Conservation (phyloP, 2,329 filamentous ascomycete genomes). For the Aspergillus sclerotialis region DNA sequence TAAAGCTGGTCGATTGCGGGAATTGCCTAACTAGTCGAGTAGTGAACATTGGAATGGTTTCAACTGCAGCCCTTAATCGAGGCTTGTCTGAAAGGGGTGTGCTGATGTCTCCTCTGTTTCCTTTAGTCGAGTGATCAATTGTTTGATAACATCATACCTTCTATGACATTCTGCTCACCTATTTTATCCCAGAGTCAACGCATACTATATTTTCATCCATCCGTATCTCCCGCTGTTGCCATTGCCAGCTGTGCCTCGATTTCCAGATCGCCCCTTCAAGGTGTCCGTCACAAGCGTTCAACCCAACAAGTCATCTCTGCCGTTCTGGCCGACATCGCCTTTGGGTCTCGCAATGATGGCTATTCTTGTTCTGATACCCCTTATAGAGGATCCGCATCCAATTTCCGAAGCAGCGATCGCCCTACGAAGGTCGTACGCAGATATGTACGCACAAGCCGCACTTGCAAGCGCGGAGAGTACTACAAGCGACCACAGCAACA, state of each 20-base stretch:
- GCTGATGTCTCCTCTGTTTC: too few species aligned
- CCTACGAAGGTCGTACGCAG: conserved; percentile 14
- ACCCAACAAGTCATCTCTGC: conserved; percentile 8
- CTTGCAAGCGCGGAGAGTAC: too few species aligned
- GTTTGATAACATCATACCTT: too few species aligned
- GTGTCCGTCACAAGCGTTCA: conserved; percentile 2
- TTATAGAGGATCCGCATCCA: conserved; percentile 4
- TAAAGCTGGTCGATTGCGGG: too few species aligned
- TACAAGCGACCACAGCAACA: too few species aligned
- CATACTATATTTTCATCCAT: conserved; percentile 21
- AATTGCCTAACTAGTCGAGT: too few species aligned
- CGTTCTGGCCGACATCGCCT: conserved; percentile 14
- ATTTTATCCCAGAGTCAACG: conserved; percentile 11
- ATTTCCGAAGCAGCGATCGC: conserved; percentile 4
- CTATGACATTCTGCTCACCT: not conserved
- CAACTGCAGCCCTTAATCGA: too few species aligned
- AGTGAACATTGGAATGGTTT: too few species aligned
- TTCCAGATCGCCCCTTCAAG: conserved; percentile 7
- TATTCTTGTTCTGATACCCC: conserved; percentile 16
- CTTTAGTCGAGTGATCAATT: too few species aligned
- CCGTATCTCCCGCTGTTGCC: conserved; percentile 19
- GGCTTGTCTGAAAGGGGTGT: too few species aligned
- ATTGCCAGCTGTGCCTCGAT: conserved; percentile 3
- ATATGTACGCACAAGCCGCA: conserved; percentile 17
- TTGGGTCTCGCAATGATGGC: conserved; percentile 16